Evolutionary conservation across 768 basidiomycete genomes (phyloP).

Genomic region (Naganishia onofrii): DNA sequence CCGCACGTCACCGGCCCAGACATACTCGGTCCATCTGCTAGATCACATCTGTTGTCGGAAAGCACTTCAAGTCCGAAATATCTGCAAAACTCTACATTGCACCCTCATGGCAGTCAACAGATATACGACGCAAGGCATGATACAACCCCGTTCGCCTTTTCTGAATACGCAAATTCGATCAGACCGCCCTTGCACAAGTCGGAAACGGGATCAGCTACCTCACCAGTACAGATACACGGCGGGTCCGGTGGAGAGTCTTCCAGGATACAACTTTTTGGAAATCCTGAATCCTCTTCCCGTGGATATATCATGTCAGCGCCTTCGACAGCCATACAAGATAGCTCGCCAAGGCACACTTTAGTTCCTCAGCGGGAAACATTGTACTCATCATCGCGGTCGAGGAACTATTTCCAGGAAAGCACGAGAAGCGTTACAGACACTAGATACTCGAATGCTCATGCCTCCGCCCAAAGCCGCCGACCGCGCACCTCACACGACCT

Average conservation of each 20-base stretch:
- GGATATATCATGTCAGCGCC: neutral
- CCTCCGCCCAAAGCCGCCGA: neutral
- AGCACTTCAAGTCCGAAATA: neutral
- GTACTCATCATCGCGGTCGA: neutral
- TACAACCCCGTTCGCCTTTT: neutral
- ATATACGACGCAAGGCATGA: neutral
- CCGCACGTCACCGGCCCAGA: too few species aligned
- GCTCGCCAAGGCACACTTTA: neutral
- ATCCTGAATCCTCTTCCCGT: neutral
- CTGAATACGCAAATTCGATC: neutral
- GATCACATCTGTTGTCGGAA: neutral
- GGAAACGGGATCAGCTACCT: neutral
- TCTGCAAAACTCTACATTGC: neutral
- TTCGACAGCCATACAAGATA: neutral
- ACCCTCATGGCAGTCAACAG: neutral
- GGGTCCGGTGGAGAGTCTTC: neutral
- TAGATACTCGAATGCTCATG: neutral
- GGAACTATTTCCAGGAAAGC: neutral
- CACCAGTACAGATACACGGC: neutral
- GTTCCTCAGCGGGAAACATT: neutral
- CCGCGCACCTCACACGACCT: conserved; percentile 3
- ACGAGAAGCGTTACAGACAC: neutral
- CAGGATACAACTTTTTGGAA: neutral
- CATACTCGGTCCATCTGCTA: too few species aligned
- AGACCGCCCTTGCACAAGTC: neutral